Conservation (phyloP, 2,329 filamentous ascomycete genomes). For the Mycocentrospora acerina region DNA sequence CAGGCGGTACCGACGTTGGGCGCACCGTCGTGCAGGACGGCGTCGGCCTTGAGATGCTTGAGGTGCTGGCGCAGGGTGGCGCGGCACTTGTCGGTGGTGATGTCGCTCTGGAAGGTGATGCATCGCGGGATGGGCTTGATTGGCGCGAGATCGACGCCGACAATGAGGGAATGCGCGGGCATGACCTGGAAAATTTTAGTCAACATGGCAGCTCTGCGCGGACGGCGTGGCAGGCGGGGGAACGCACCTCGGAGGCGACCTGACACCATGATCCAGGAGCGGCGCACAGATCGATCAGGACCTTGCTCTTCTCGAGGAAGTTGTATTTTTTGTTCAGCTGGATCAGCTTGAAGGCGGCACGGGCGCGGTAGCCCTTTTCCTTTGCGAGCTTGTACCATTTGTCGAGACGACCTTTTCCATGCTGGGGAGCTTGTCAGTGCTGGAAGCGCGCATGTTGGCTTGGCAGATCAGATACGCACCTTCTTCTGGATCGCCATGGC, state of each 20-base stretch:
- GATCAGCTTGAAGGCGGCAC: slow-evolving; percentile 96
- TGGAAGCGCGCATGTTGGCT: too few relatives aligned
- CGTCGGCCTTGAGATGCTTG: slow-evolving; percentile 95
- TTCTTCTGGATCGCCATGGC: slow-evolving; percentile 97
- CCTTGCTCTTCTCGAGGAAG: slow-evolving; percentile 95
- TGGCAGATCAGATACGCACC: slow-evolving; percentile 30
- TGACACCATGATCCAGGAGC: slow-evolving; percentile 67
- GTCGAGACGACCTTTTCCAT: slow-evolving; percentile 96
- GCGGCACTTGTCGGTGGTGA: slow-evolving; percentile 94
- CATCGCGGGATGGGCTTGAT: slow-evolving; percentile 95
- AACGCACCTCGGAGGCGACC: slow-evolving; percentile 92
- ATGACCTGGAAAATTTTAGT: slow-evolving; percentile 58
- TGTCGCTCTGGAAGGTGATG: slow-evolving; percentile 96
- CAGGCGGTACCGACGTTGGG: slow-evolving; percentile 98
- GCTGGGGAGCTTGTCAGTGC: slow-evolving; percentile 52
- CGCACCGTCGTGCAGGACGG: slow-evolving; percentile 93
- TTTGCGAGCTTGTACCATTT: slow-evolving; percentile 99
- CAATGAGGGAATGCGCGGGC: slow-evolving; percentile 84
- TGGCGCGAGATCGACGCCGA: slow-evolving; percentile 90
- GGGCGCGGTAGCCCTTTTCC: slow-evolving; percentile 93
- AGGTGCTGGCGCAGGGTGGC: slow-evolving; percentile 85
- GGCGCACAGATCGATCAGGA: slow-evolving; percentile 94
- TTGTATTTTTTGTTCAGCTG: slow-evolving; percentile 99
- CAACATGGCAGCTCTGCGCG: neutral
- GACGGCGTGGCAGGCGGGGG: too few relatives aligned